phyloP scores from a whole-genome alignment of 345 rosid genomes.

The Salix koriyanagi region DNA sequence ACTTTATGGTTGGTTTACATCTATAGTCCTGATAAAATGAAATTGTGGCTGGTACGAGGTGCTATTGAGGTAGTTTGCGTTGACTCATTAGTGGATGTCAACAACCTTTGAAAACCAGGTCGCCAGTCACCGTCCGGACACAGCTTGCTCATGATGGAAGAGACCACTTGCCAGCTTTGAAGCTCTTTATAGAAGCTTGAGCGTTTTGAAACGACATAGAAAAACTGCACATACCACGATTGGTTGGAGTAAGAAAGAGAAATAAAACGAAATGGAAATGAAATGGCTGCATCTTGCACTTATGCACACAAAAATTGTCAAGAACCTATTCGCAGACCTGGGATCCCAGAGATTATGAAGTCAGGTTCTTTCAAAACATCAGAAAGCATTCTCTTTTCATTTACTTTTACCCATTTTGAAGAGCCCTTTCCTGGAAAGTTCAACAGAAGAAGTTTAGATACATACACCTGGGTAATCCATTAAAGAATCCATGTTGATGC shows the following conservation, averaged over 20 bases:
- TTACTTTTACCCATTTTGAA: constrained; percentile 62
- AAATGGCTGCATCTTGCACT: background rate
- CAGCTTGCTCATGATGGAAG: constrained; percentile 14
- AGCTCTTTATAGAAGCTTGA: constrained; percentile 59
- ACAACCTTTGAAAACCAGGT: background rate
- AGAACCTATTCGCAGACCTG: constrained; percentile 31
- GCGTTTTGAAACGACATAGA: constrained; percentile 59
- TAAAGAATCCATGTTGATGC: too few relatives aligned
- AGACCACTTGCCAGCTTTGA: constrained; percentile 65
- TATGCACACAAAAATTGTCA: background rate
- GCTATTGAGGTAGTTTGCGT: background rate
- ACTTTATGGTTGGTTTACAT: background rate
- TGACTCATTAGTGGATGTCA: background rate
- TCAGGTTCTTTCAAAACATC: constrained; percentile 63
- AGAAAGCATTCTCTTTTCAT: constrained; percentile 57
- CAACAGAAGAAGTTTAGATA: background rate
- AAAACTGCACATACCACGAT: constrained; percentile 42
- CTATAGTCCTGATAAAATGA: background rate
- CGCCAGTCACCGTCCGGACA: background rate
- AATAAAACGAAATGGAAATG: background rate
- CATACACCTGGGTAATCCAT: background rate
- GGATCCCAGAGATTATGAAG: constrained; percentile 64
- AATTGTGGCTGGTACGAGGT: background rate
- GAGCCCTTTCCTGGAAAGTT: constrained; percentile 34
- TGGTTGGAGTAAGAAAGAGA: constrained; percentile 1